A percentile compares a stretch with the other conserved stretches of the same genome.
phyloP scores from a whole-genome alignment of 1,284 basidiomycete genomes.

The Pulveroboletus sp. region DNA sequence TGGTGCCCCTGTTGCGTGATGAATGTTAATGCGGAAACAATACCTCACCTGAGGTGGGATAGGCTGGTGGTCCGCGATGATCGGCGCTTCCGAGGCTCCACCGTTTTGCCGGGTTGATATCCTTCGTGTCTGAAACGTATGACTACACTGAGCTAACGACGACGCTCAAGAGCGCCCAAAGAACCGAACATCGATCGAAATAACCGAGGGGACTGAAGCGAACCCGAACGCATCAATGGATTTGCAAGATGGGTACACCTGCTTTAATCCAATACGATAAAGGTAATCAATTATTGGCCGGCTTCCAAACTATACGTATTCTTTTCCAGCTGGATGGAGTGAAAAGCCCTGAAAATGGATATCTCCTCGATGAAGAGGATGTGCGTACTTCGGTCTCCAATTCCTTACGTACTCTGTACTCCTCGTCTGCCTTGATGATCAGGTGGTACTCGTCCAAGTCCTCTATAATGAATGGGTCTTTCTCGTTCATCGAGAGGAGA shows the following conservation, averaged over 20 bases:
- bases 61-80: neutral
- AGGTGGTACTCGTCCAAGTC: slow-evolving; percentile 86
- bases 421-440: slow-evolving; percentile 79
- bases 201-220: neutral
- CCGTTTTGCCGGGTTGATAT: neutral
- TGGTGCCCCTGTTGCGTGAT: neutral
- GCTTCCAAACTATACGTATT: slow-evolving; percentile 46
- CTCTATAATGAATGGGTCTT: slow-evolving; percentile 78
- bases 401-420: slow-evolving; percentile 69
- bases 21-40: neutral
- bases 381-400: slow-evolving; percentile 71
- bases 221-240: neutral
- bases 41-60: neutral
- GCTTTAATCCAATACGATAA: neutral
- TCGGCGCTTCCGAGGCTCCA: neutral
- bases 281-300: slow-evolving; percentile 14
- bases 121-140: neutral
- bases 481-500: slow-evolving; percentile 80
- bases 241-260: neutral
- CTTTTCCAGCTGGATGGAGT: slow-evolving; percentile 37
- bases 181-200: neutral
- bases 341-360: neutral
- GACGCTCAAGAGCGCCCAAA: neutral
- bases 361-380: neutral
- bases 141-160: neutral